phyloP scores from a whole-genome alignment of 768 basidiomycete species.

The Lentinus brumalis region DNA sequence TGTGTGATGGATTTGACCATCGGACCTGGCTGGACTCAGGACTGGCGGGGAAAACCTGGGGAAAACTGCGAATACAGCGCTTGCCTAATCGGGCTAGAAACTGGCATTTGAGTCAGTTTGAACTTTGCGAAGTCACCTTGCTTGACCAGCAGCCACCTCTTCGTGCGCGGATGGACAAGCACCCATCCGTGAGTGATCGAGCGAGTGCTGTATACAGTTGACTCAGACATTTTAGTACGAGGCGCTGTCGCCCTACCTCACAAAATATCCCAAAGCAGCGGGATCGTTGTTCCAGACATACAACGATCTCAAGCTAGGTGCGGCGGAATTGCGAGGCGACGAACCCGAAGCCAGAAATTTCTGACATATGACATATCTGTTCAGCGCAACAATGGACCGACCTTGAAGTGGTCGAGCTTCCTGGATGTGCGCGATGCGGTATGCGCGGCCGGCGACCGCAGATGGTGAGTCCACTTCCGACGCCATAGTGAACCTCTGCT shows the following conservation, averaged over 20 bases:
- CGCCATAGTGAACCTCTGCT: conserved; percentile 3
- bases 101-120: not conserved
- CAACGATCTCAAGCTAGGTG: conserved; percentile 68
- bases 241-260: conserved; percentile 47
- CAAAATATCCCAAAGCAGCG: conserved; percentile 64
- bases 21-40: no score
- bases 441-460: conserved; percentile 60
- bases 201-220: not conserved
- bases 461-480: conserved; percentile 47
- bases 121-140: not conserved
- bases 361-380: not conserved
- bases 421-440: conserved; percentile 52
- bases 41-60: no score
- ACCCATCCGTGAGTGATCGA: conserved; percentile 28
- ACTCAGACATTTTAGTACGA: conserved; percentile 48
- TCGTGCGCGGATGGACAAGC: conserved; percentile 23
- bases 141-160: not conserved
- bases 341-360: not conserved
- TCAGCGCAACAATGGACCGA: conserved; percentile 75
- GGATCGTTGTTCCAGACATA: conserved; percentile 72
- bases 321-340: no score
- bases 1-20: no score
- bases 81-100: conserved; percentile 4
- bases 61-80: not conserved
- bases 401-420: conserved; percentile 62